Evolutionary conservation across 768 basidiomycete species (phyloP).

Genomic region (Sarcodon aspratus): DNA sequence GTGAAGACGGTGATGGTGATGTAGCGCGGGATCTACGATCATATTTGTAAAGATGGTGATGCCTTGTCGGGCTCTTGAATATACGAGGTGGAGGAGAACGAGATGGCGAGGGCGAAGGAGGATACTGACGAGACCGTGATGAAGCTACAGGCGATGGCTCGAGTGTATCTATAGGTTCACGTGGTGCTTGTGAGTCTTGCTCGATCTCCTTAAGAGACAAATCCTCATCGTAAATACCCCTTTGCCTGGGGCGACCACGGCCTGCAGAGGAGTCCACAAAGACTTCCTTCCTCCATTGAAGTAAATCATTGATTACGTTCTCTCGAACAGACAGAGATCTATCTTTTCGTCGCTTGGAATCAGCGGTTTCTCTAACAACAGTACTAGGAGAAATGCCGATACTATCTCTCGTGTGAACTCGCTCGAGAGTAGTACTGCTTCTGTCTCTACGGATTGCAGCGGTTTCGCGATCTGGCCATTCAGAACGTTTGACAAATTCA

Average conservation of each 20-base stretch:
- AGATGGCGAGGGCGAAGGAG: constrained; percentile 23
- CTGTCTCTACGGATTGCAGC: constrained; percentile 60
- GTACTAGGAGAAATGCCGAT: constrained; percentile 5
- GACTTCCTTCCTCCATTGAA: constrained; percentile 48
- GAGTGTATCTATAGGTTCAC: not conserved
- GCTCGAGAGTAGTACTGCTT: constrained; percentile 50
- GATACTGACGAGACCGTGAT: constrained; percentile 35
- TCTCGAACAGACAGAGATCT: constrained; percentile 32
- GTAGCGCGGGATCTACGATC: constrained; percentile 9
- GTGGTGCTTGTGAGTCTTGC: not conserved
- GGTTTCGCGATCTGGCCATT: constrained; percentile 75
- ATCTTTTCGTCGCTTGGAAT: constrained; percentile 18
- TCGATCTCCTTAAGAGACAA: constrained; percentile 11
- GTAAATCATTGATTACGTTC: constrained; percentile 30
- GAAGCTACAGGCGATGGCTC: constrained; percentile 24
- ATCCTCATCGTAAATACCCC: constrained; percentile 27
- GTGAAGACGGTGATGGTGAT: constrained; percentile 12
- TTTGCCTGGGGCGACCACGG: constrained; percentile 55
- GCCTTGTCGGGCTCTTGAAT: not conserved
- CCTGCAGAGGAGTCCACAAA: constrained; percentile 28
- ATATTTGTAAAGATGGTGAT: constrained; percentile 3
- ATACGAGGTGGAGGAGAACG: not conserved
- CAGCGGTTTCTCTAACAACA: constrained; percentile 10
- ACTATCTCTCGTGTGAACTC: constrained; percentile 41
- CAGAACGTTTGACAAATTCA: constrained; percentile 76